A percentile compares a stretch with the other conserved stretches of the same genome.
Evolutionary conservation across 1,284 basidiomycete genomes (phyloP).

Genomic region (Laetiporus sulphureus): DNA sequence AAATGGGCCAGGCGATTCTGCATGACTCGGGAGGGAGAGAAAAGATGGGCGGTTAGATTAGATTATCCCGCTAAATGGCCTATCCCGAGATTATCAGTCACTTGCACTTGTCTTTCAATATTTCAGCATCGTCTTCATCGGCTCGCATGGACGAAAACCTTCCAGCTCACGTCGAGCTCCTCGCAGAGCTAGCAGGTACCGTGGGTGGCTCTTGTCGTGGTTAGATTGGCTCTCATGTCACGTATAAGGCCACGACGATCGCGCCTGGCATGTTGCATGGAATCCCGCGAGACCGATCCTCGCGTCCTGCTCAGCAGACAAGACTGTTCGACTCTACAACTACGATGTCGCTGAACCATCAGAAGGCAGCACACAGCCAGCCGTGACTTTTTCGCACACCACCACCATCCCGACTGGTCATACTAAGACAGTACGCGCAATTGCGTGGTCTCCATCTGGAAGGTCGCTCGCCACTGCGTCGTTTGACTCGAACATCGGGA

Average conservation of each 20-base stretch:
- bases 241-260: conserved; percentile 69
- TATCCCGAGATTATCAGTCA: no score
- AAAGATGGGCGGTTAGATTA: no score
- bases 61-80: no score
- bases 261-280: conserved; percentile 90
- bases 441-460: conserved; percentile 91
- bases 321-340: conserved; percentile 80
- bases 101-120: no score
- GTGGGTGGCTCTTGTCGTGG: background rate
- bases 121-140: no score
- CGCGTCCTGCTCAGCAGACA: conserved; percentile 93
- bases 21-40: no score
- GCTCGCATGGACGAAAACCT: no score
- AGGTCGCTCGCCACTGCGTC: conserved; percentile 88
- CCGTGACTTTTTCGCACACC: conserved; percentile 43
- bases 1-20: no score
- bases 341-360: conserved; percentile 40
- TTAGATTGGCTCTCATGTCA: background rate
- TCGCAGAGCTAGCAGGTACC: conserved; percentile 8
- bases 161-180: conserved; percentile 3
- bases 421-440: conserved; percentile 81
- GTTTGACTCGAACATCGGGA: conserved; percentile 89
- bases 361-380: conserved; percentile 14
- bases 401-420: conserved; percentile 79
- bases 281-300: conserved; percentile 80